Evolutionary conservation across 257 asterid genomes (phyloP).

Genomic region (Ilex aquifolium): DNA sequence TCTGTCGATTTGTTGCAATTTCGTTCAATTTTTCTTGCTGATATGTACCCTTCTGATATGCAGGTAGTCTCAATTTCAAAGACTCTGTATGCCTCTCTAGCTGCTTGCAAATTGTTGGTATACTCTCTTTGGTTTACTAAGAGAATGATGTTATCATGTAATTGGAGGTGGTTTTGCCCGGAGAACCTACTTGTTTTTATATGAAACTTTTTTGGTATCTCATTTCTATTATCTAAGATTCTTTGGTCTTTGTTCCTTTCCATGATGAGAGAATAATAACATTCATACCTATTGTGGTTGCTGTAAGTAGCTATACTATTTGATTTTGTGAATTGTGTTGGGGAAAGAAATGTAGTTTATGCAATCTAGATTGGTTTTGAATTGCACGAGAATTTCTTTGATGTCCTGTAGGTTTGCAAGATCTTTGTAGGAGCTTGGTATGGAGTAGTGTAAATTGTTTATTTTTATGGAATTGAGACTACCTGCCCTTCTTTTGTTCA

Average conservation of each 20-base stretch:
- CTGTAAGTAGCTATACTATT: constrained; percentile 42
- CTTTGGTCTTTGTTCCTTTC: constrained; percentile 21
- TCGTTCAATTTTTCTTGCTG: too few relatives aligned
- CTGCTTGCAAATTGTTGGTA: background rate
- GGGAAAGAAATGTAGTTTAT: background rate
- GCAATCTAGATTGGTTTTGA: background rate
- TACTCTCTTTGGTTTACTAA: background rate
- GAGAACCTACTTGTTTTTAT: background rate
- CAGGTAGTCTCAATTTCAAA: too few relatives aligned
- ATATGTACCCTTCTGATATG: too few relatives aligned
- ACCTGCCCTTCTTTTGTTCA: background rate
- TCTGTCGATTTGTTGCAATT: too few relatives aligned
- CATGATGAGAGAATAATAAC: constrained; percentile 51
- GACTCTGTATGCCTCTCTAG: background rate
- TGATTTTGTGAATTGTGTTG: background rate
- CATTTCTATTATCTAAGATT: background rate
- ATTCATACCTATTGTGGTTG: constrained; percentile 68
- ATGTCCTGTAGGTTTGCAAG: background rate
- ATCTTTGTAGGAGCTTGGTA: too few relatives aligned
- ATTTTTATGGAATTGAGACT: background rate
- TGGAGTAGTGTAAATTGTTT: background rate
- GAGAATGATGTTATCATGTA: background rate
- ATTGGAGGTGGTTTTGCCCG: background rate
- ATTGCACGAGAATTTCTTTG: background rate
- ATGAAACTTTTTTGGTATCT: background rate